Percentiles rank a stretch among this genome's conserved stretches.
Conservation (phyloP, 108 stramenopile genomes). For the Pseudonitzschia pungens region DNA sequence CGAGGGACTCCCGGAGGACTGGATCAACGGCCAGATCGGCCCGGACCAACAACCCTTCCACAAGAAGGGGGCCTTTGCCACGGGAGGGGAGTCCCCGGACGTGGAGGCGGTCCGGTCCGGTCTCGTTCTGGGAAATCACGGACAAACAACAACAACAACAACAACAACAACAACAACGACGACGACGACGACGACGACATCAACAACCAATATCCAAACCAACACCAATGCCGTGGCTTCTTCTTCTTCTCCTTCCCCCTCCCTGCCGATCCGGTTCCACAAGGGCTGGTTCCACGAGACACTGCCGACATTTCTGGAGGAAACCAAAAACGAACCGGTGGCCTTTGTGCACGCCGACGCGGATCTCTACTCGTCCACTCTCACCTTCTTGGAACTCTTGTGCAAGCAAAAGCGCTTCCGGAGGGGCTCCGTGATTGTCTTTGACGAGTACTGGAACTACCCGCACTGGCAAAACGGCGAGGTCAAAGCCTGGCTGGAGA, state of each 20-base stretch:
- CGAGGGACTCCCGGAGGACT: conserved; percentile 29
- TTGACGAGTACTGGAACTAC: conserved; percentile 34
- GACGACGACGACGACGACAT: background rate
- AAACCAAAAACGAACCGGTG: conserved; percentile 5
- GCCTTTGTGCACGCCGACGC: conserved; percentile 36
- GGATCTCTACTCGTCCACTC: conserved; percentile 32
- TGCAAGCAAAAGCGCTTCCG: conserved; percentile 11
- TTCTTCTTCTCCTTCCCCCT: too few species aligned
- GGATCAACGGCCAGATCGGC: conserved; percentile 19
- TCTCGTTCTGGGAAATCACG: conserved; percentile 4
- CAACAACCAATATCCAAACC: too few species aligned
- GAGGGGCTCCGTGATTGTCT: conserved; percentile 21
- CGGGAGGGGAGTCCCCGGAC: background rate
- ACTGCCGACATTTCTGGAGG: conserved; percentile 10
- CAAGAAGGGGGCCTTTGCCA: conserved; percentile 3
- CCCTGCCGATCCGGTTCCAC: conserved; percentile 14
- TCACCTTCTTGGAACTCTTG: conserved; percentile 2
- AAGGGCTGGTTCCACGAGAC: conserved; percentile 40
- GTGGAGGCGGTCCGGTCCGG: background rate
- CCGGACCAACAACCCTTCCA: conserved; percentile 7
- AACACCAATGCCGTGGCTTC: background rate
- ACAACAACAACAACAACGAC: background rate
- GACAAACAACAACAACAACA: background rate
- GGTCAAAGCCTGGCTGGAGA: conserved; percentile 21
- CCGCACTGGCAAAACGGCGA: conserved; percentile 30